Evolutionary conservation across 1,284 basidiomycete species (phyloP).

Genomic region (Leccinum glutinopallens): DNA sequence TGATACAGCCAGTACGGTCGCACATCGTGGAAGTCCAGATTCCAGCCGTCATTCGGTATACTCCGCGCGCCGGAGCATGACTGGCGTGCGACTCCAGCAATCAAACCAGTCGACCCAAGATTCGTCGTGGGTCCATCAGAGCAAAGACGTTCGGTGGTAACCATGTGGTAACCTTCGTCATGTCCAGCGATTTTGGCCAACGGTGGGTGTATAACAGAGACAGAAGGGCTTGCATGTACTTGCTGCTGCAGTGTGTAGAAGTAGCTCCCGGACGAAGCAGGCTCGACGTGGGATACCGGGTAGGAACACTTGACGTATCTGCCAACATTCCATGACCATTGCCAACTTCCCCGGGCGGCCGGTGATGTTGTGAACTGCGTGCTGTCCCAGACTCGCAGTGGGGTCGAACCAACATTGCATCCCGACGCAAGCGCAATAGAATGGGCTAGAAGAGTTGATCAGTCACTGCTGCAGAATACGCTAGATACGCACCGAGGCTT

Average conservation of each 20-base stretch:
- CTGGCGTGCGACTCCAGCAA: neutral
- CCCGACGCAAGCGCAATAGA: conserved; percentile 10
- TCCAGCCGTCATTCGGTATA: conserved; percentile 42
- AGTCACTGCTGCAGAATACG: neutral
- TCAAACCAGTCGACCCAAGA: neutral
- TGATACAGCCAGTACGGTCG: conserved; percentile 16
- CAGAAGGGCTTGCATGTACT: conserved; percentile 1
- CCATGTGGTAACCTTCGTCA: conserved; percentile 2
- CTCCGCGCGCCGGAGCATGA: neutral
- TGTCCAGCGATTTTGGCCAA: neutral
- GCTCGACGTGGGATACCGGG: neutral
- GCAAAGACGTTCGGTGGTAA: conserved; percentile 34
- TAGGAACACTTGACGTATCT: neutral
- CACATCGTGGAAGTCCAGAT: conserved; percentile 39
- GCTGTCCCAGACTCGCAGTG: neutral
- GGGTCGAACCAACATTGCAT: conserved; percentile 7
- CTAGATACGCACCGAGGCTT: conserved; percentile 4
- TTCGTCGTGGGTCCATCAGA: conserved; percentile 35
- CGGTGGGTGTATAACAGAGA: too few species aligned
- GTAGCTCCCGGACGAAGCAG: neutral
- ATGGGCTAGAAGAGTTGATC: conserved; percentile 12
- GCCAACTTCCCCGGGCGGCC: neutral
- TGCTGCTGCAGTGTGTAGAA: neutral
- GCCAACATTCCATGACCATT: conserved; percentile 34
- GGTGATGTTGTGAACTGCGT: conserved; percentile 16